These are phyloP conservation scores for Acer saccharum DNA, from an alignment of 345 rosid genomes.

Conservation along the genomic window DNA sequence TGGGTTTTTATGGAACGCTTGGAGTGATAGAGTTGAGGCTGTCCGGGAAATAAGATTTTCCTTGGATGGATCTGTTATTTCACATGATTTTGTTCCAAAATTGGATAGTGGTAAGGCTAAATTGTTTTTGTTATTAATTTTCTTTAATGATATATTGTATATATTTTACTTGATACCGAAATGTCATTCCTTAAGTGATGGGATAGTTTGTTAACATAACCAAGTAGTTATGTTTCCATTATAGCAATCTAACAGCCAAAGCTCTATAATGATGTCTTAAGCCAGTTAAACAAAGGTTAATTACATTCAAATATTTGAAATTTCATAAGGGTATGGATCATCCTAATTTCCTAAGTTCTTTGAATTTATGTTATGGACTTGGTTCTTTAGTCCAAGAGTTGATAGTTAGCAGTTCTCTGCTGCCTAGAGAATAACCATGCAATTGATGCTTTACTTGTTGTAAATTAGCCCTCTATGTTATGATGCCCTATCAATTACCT, in stretches of 20 bases:
- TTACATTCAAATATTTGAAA: slow-evolving; percentile 1
- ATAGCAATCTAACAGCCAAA: not conserved
- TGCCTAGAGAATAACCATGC: not conserved
- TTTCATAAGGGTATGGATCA: not conserved
- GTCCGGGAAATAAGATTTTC: slow-evolving; percentile 74
- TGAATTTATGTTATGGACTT: slow-evolving; percentile 5
- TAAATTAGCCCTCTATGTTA: not conserved
- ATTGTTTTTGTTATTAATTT: not conserved
- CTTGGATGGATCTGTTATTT: slow-evolving; percentile 64
- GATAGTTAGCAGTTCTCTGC: not conserved
- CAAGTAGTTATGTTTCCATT: slow-evolving; percentile 1
- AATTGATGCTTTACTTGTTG: not conserved
- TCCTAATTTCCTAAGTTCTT: not conserved
- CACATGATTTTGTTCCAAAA: slow-evolving; percentile 31
- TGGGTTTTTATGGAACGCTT: slow-evolving; percentile 64
- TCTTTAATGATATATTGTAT: not conserved
- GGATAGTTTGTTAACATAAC: not conserved
- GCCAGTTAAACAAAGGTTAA: not conserved
- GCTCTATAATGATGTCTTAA: not conserved
- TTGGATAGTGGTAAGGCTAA: slow-evolving; percentile 49
- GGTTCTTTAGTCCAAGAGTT: slow-evolving; percentile 7
- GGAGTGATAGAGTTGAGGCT: slow-evolving; percentile 90
- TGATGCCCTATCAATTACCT: not conserved
- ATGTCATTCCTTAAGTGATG: not conserved
- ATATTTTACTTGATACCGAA: not conserved